phyloP scores from a whole-genome alignment of 495 filamentous ascomycete genomes.

The Trichoderma erinaceum region DNA sequence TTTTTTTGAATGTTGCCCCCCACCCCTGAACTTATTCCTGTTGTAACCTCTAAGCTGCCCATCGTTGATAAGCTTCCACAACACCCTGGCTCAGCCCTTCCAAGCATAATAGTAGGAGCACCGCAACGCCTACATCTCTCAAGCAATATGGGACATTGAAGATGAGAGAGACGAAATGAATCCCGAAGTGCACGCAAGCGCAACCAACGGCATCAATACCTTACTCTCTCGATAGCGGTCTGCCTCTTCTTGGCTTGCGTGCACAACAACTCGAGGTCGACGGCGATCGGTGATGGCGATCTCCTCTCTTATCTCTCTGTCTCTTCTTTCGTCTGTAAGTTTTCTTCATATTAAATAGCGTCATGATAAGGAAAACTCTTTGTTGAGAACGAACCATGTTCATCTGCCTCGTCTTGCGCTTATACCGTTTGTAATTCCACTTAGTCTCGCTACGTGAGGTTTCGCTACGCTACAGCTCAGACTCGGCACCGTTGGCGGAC shows the following conservation, averaged over 20 bases:
- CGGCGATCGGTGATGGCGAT: background rate
- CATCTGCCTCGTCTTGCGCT: background rate
- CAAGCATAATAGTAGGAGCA: background rate
- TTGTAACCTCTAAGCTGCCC: background rate
- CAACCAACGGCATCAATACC: constrained; percentile 4
- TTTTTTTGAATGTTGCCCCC: background rate
- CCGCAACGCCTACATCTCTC: background rate
- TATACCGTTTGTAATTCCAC: background rate
- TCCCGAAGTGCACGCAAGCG: background rate
- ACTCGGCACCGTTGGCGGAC: constrained; percentile 44
- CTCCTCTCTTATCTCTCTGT: background rate
- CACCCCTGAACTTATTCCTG: background rate
- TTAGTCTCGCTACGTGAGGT: constrained; percentile 10
- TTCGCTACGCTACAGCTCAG: constrained; percentile 34
- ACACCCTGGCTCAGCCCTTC: background rate
- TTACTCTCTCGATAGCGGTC: background rate
- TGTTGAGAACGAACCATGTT: background rate
- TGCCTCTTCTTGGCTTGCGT: background rate
- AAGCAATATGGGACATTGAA: background rate
- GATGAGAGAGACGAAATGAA: background rate
- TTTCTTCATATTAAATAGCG: background rate
- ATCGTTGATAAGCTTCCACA: background rate
- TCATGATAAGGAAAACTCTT: background rate
- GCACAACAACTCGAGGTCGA: background rate
- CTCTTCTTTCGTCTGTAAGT: background rate